Evolutionary conservation across 2,329 filamentous ascomycete species (phyloP).

Genomic region (Aspergillus cejpii): DNA sequence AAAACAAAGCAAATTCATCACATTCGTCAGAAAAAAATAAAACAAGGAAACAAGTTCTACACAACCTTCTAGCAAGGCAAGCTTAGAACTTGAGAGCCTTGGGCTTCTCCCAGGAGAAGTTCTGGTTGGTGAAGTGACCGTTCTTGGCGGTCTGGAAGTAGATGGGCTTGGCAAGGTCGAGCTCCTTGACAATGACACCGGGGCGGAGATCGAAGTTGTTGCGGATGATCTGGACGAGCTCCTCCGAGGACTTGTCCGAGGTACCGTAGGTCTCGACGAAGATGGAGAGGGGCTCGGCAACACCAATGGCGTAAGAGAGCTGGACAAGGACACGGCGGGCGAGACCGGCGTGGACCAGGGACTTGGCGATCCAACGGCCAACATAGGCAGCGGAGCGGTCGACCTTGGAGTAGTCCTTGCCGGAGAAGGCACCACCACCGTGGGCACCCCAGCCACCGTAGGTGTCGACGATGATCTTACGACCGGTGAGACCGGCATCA

Average conservation of each 20-base stretch:
- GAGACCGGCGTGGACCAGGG: conserved; percentile 79
- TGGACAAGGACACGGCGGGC: conserved; percentile 91
- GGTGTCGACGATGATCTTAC: conserved; percentile 99
- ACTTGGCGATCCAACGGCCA: conserved; percentile 98
- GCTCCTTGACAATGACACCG: conserved; percentile 96
- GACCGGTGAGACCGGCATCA: conserved; percentile 95
- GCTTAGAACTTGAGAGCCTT: conserved; percentile 86
- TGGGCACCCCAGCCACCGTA: conserved; percentile 99
- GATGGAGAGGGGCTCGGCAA: conserved; percentile 94
- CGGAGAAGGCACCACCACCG: conserved; percentile 99
- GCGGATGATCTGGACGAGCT: conserved; percentile 90
- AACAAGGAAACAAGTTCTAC: conserved; percentile 14
- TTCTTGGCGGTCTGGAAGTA: conserved; percentile 99
- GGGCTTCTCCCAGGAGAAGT: conserved; percentile 97
- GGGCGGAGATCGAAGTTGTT: conserved; percentile 97
- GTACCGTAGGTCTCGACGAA: conserved; percentile 98
- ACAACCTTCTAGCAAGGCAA: conserved; percentile 14
- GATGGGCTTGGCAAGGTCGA: conserved; percentile 91
- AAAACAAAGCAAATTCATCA: conserved; percentile 46
- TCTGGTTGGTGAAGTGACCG: conserved; percentile 98
- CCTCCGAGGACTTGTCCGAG: conserved; percentile 76
- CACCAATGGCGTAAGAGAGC: conserved; percentile 98
- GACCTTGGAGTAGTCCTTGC: conserved; percentile 99
- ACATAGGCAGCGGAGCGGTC: conserved; percentile 97
- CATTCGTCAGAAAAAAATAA: conserved; percentile 35